phyloP scores from a whole-genome alignment of 1,139 yeast species.

The Taphrina deformans region DNA sequence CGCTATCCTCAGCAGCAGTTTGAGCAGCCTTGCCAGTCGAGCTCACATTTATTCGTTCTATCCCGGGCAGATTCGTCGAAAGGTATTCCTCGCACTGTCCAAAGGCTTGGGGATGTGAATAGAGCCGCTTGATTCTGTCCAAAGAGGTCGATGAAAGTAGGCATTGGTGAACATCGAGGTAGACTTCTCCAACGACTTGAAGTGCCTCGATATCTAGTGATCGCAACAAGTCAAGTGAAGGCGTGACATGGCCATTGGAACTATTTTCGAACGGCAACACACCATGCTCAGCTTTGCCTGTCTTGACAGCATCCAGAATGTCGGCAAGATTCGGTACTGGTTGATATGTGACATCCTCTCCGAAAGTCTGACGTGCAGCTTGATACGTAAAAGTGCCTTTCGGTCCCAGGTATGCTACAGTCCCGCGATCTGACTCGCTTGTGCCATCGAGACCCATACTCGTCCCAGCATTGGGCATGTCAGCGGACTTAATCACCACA shows the following conservation, averaged over 20 bases:
- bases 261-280: slow-evolving; percentile 94
- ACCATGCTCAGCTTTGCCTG: slow-evolving; percentile 50
- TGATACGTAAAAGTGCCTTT: slow-evolving; percentile 33
- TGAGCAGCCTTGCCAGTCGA: slow-evolving; percentile 88
- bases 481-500: too few relatives aligned
- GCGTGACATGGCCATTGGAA: slow-evolving; percentile 88
- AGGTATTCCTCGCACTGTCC: slow-evolving; percentile 73
- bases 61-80: slow-evolving; percentile 45
- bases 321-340: slow-evolving; percentile 25
- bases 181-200: slow-evolving; percentile 62
- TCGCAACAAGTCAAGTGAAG: slow-evolving; percentile 76
- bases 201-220: slow-evolving; percentile 1
- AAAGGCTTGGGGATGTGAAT: slow-evolving; percentile 98
- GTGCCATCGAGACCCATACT: not conserved
- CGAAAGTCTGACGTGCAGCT: slow-evolving; percentile 19
- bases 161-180: slow-evolving; percentile 79
- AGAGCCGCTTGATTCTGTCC: slow-evolving; percentile 56
- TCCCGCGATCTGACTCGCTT: not conserved
- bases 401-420: slow-evolving; percentile 32
- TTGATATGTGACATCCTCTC: not conserved
- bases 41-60: slow-evolving; percentile 60
- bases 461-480: not conserved
- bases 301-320: not conserved
- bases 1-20: slow-evolving; percentile 50
- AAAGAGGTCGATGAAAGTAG: slow-evolving; percentile 49